Evolutionary conservation across 73 alveolate species (phyloP), one percentile per base, ranked within the genome.

Genomic region (Paraurostyla sp.): DNA sequence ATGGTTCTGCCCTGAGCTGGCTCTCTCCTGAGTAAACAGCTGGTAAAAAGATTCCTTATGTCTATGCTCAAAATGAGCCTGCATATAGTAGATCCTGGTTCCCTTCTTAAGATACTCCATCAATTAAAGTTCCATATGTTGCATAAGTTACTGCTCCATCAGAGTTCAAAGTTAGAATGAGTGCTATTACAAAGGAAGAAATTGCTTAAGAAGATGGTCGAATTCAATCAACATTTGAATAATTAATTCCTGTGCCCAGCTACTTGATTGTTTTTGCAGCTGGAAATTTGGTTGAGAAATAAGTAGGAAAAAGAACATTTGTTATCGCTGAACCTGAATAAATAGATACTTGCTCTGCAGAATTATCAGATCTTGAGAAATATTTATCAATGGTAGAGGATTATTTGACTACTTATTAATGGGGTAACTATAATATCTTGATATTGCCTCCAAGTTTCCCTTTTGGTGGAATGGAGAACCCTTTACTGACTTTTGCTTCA

Each of bases 41-140:
- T 35, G 99, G 97, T 29, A 93, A 96, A 85, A 82, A 78, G 15
- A 50, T 87, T 54, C 99, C 99, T 0, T 95, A 82, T 51, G 81
- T 96, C 76, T 98, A 92, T 78, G 92, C 99, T 11, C 96, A 95
- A 87, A 93, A 97, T 73, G 98, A 94, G 78, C 92, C 99, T 52
- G 96, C 93, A 32, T 91, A 75, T 65, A 96, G 98, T 38, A 87
- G 99, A 85, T 89, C 98, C 22, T 41, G 98, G 83, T 85, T 95
- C 57, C 99, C 99, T 18, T 87, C 96, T 71, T 95, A 97, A 93
- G 99, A 98, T 76, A 96, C 99, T 7, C 99, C 99, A 6, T 91
- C 97, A 18, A 91, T 97, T 20, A 98, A 98, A 93, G 80, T 95
- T 38, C 87, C 99, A 0, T 93, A 92, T 54, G 40, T 83, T 9